Conservation (phyloP, 2,329 filamentous ascomycete species). For the Pestalotiopsis sp. region DNA sequence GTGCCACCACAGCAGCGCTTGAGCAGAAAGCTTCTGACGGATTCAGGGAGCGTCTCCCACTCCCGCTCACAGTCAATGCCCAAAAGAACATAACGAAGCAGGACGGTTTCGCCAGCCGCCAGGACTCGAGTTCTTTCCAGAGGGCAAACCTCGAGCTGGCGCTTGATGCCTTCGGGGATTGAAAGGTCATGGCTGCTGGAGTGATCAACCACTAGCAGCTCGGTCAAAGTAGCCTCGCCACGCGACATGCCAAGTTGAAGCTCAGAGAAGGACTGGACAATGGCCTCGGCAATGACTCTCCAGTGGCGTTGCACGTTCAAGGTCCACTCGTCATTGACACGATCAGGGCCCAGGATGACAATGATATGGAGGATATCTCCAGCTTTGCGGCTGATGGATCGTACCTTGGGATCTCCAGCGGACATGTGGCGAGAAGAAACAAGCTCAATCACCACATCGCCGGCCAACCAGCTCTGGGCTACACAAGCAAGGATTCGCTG, state of each 20-base stretch:
- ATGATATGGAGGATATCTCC: conserved; percentile 1
- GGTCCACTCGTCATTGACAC: not conserved
- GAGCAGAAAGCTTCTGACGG: not conserved
- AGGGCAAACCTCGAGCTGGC: not conserved
- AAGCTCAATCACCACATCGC: not conserved
- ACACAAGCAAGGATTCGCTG: not conserved
- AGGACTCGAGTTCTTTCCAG: not conserved
- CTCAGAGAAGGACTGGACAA: conserved; percentile 2
- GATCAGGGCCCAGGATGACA: conserved; percentile 4
- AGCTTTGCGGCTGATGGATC: conserved; percentile 5
- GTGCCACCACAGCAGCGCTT: not conserved
- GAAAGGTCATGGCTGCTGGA: not conserved
- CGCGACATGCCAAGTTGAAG: conserved; percentile 4
- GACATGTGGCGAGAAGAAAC: not conserved
- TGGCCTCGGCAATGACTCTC: conserved; percentile 2
- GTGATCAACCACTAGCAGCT: conserved; percentile 1
- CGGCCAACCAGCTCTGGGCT: not conserved
- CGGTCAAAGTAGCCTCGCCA: not conserved
- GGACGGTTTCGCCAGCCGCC: not conserved
- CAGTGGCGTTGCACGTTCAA: conserved; percentile 6
- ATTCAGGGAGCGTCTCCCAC: conserved; percentile 3
- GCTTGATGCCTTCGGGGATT: conserved; percentile 6
- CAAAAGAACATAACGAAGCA: not conserved
- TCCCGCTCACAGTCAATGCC: conserved; percentile 4
- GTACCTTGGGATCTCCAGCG: not conserved